Percentiles rank a stretch among this genome's conserved stretches.
phyloP scores from a whole-genome alignment of 352 stramenopile species.

The Phytopythium boreale region DNA sequence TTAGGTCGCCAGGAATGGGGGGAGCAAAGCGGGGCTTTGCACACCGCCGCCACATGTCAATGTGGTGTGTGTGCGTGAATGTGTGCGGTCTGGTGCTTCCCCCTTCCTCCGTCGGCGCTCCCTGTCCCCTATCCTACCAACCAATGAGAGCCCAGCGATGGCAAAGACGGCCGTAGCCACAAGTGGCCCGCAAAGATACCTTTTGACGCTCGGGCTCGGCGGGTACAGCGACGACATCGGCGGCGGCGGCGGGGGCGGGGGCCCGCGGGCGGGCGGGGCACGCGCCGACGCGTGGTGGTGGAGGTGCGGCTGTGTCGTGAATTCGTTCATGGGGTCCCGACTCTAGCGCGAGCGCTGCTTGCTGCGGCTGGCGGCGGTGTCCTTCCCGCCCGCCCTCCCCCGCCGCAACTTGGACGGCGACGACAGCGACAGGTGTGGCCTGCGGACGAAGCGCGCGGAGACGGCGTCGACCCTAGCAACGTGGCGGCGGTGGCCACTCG shows the following conservation, averaged over 20 bases:
- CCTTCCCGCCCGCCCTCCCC: neutral
- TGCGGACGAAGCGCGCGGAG: neutral
- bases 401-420: neutral
- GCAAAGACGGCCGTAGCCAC: neutral
- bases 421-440: neutral
- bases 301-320: constrained; percentile 26
- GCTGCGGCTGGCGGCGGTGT: neutral
- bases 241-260: neutral
- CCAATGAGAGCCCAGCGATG: too few relatives aligned
- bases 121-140: constrained; percentile 1
- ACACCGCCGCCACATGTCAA: neutral
- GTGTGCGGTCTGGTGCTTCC: neutral
- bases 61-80: neutral
- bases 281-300: constrained; percentile 20
- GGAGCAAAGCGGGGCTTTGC: neutral
- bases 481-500: neutral
- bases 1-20: neutral
- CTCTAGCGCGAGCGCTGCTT: neutral
- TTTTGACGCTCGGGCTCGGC: constrained; percentile 4
- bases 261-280: constrained; percentile 12
- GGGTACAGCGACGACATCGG: constrained; percentile 4
- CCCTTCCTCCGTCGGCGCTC: neutral
- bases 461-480: neutral
- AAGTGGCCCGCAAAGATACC: constrained; percentile 1
- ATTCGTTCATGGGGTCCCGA: constrained; percentile 33